Evolutionary conservation across 306 rosid species (phyloP).

Genomic region (Neltuma alba): DNA sequence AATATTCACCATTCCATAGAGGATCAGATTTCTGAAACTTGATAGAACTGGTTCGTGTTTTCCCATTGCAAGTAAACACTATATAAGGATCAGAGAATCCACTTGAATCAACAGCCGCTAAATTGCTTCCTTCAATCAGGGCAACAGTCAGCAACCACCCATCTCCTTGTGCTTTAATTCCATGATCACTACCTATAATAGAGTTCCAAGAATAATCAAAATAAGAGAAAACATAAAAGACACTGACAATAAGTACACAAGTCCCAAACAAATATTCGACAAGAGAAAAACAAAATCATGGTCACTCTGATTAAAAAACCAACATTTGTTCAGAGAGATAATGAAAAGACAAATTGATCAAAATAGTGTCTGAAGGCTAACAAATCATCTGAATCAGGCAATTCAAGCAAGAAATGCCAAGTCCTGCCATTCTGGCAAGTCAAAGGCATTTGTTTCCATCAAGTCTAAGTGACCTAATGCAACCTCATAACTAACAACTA

Average conservation of each 20-base stretch:
- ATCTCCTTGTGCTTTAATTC: conserved; percentile 97
- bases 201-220: conserved; percentile 22
- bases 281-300: conserved; percentile 13
- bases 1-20: conserved; percentile 79
- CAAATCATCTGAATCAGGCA: not conserved
- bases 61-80: conserved; percentile 93
- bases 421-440: not conserved
- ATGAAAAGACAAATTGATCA: conserved; percentile 22
- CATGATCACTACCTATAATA: conserved; percentile 88
- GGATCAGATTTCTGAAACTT: conserved; percentile 94
- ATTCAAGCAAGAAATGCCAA: not conserved
- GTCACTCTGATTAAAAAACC: conserved; percentile 21
- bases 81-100: conserved; percentile 96
- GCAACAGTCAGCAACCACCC: conserved; percentile 99
- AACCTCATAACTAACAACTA: not conserved
- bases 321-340: conserved; percentile 18
- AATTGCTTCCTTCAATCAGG: conserved; percentile 83
- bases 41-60: conserved; percentile 93
- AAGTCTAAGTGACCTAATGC: not conserved
- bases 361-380: not conserved
- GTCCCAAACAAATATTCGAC: not conserved
- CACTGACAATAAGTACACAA: conserved; percentile 24
- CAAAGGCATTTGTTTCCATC: not conserved
- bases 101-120: conserved; percentile 84
- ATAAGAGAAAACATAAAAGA: conserved; percentile 26